Base-by-base conservation (phyloP, 2,329 filamentous ascomycete genomes). In the Colletotrichum cordylinicola region DNA sequence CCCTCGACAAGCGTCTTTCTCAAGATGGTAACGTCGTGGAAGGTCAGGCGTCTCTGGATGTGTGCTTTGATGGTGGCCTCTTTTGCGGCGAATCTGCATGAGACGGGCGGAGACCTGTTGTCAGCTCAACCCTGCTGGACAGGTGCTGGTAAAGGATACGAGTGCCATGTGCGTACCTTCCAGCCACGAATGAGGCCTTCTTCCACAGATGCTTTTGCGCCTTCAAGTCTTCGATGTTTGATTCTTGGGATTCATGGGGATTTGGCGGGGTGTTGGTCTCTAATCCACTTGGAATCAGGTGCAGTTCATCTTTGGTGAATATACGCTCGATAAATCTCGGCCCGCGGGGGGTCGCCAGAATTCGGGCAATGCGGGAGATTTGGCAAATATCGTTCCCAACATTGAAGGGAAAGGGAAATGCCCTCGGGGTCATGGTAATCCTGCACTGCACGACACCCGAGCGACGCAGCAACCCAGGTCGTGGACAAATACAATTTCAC, bases 381-480 rank as follows among this genome's bases (percentile, higher is more conserved):
- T 89, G 89, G 83, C 94, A 95, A 72, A 98, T 93, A 82, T 98
- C 96, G 64, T 91, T 96, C 74, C 96, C 96, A 68, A 98, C 86
- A 65, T 89, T 89, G 16, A 96, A 81, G 1, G 92, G 87, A n/a
- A 92, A 87, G 2, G 93, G 93, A 79, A 96, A 95, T 4, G 82
- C 82, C 39, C 64, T 75, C 29, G 67, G 77, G 66, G 68, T 61
- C 70, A 71, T 68, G 43, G 43, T 52, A 60, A 29, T 55, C 35
- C 31, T 31, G 52, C 43, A 18, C 15, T 35, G 27, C 43, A 52
- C 67, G 18, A 56, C 43, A 21, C 33, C 29, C 10, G 29, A 15
- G 29, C 13, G 35, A 18, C 13, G 12, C 8, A 39, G 27, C 64
- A 27, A 27, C 13, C 18, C 33, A 24, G 21, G 21, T 64, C 3